A percentile compares a stretch with the other conserved stretches of the same genome.
Conservation (phyloP, 2,329 filamentous ascomycete species). For the Ilyonectria destructans region DNA sequence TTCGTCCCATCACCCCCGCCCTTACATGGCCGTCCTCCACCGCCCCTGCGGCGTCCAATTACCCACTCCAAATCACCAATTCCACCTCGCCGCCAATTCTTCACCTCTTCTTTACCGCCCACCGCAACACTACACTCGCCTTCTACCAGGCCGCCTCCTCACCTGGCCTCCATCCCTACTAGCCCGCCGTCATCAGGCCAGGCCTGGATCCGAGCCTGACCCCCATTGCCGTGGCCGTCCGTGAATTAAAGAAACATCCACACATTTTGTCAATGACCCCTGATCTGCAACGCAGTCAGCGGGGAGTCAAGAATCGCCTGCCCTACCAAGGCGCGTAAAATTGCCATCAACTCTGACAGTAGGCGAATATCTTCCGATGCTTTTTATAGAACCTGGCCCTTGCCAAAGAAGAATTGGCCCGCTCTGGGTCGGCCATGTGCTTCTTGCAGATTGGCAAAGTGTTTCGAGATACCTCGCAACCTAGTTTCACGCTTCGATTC, state of each 20-base stretch:
- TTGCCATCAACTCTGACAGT: constrained; percentile 16
- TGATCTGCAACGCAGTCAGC: constrained; percentile 3
- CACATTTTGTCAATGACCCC: neutral
- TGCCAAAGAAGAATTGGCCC: neutral
- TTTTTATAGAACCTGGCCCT: constrained; percentile 14
- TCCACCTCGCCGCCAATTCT: neutral
- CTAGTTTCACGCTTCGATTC: neutral
- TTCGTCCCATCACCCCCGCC: neutral
- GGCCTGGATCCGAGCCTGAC: constrained; percentile 2
- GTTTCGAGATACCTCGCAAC: neutral
- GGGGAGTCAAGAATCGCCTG: neutral
- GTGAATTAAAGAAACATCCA: neutral
- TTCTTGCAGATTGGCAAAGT: neutral
- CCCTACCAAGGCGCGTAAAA: constrained; percentile 9
- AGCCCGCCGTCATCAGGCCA: neutral
- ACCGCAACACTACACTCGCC: constrained; percentile 8
- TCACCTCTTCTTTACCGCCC: constrained; percentile 25
- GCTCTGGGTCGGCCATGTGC: neutral
- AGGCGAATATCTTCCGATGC: neutral
- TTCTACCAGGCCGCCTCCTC: neutral
- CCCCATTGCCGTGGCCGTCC: neutral
- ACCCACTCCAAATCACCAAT: constrained; percentile 9
- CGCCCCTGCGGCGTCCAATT: neutral
- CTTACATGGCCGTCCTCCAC: neutral
- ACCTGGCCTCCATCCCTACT: neutral